phyloP scores from a whole-genome alignment of 208 protist genomes.

The Crithidia acanthocephali region DNA sequence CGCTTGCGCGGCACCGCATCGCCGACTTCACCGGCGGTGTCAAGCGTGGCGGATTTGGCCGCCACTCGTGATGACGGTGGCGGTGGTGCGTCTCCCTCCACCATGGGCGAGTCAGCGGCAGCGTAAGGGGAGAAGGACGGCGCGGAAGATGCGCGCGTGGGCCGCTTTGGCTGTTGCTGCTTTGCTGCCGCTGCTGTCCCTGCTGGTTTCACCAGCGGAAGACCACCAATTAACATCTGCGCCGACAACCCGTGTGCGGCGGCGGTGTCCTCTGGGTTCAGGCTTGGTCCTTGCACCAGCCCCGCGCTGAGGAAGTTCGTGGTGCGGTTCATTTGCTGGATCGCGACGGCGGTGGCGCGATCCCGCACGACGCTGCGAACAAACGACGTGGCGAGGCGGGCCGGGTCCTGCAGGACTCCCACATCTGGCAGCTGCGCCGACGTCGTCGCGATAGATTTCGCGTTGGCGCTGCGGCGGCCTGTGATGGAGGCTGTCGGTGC shows the following conservation, averaged over 20 bases:
- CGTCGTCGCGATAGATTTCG: too few relatives aligned
- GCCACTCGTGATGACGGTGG: background rate
- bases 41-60: too few relatives aligned
- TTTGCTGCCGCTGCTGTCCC: background rate
- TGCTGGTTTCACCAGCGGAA: background rate
- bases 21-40: too few relatives aligned
- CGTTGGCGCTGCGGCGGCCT: too few relatives aligned
- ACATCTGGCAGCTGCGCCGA: conserved; percentile 15
- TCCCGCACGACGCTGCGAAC: conserved; percentile 62
- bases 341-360: conserved; percentile 55
- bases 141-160: conserved; percentile 4
- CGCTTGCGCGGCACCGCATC: too few relatives aligned
- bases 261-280: conserved; percentile 20
- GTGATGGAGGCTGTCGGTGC: too few relatives aligned
- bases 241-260: conserved; percentile 4
- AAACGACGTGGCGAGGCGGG: conserved; percentile 37
- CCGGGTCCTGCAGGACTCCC: conserved; percentile 55
- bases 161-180: conserved; percentile 2
- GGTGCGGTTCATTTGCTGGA: conserved; percentile 77
- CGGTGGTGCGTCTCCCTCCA: background rate
- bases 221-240: background rate
- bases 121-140: conserved; percentile 17
- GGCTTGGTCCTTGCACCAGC: conserved; percentile 49
- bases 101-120: background rate
- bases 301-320: conserved; percentile 73